Evolutionary conservation across 2,329 filamentous ascomycete genomes (phyloP).

Genomic region (Penicillium aurantiogriseum): DNA sequence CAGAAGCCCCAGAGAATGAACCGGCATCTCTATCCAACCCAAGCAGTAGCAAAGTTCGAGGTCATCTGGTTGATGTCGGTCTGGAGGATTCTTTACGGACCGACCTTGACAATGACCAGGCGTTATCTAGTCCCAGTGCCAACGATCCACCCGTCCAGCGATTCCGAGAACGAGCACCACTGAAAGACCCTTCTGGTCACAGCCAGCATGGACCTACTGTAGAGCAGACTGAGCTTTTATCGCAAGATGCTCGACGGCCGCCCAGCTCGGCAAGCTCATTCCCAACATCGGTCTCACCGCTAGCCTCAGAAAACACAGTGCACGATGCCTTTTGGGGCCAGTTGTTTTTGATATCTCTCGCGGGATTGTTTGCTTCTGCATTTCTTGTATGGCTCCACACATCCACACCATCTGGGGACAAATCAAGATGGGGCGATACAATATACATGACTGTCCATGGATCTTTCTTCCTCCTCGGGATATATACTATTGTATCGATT

Average conservation of each 20-base stretch:
- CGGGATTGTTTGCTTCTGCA: conserved; percentile 81
- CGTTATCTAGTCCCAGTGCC: conserved; percentile 38
- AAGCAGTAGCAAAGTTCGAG: conserved; percentile 58
- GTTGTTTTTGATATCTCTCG: conserved; percentile 80
- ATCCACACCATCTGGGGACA: conserved; percentile 64
- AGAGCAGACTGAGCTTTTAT: conserved; percentile 53
- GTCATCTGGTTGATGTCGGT: conserved; percentile 78
- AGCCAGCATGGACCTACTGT: conserved; percentile 48
- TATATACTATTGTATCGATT: conserved; percentile 88
- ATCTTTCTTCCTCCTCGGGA: conserved; percentile 83
- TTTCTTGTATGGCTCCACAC: conserved; percentile 90
- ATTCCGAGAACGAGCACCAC: conserved; percentile 49
- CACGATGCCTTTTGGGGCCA: conserved; percentile 93
- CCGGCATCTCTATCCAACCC: conserved; percentile 29
- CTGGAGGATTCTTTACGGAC: conserved; percentile 64
- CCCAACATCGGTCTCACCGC: conserved; percentile 56
- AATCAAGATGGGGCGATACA: conserved; percentile 76
- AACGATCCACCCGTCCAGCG: conserved; percentile 57
- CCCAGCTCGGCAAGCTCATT: conserved; percentile 53
- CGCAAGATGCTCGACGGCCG: conserved; percentile 46
- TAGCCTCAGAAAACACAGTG: conserved; percentile 67
- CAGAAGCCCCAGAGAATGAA: conserved; percentile 40
- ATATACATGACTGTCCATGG: conserved; percentile 86
- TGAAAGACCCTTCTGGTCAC: conserved; percentile 36
- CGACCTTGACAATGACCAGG: conserved; percentile 44